Base-by-base conservation (phyloP, 768 basidiomycete species). In the Suillus discolor region DNA sequence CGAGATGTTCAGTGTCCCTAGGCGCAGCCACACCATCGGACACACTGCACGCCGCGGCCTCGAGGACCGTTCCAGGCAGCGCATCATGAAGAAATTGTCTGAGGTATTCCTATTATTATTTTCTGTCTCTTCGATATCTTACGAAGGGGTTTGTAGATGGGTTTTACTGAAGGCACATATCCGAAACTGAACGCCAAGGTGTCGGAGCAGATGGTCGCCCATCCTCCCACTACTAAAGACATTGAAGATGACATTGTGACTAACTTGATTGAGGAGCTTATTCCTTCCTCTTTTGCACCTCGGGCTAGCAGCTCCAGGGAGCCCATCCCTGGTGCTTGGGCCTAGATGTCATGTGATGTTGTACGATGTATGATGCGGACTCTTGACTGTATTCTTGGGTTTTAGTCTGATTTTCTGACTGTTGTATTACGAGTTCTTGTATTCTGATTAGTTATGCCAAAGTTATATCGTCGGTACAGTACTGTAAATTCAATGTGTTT, bases 171-270 rank as follows among this genome's bases (percentile, higher is more conserved):
- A 63, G 78, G 78, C 57, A 80, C 82, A 20, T 82, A 88, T 73
- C 87, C 89, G 44, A 79, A 79, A 31, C 75, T 91, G 66, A 76
- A 78, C 6, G 75, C 73, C 1, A 86, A 82, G 72, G 82, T 91
- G 68, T 81, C 79, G 71, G 75, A 79, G 20, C 82, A 84, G 68
- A 68, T 91, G 65, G 83, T 82, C 13, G 64, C 66, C n/a, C 78
- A 77, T 65, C 67, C 76, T 23, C 68, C 72, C n/a, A 68, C 83
- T 12, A 79, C 78, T 31, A 87, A 85, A 69, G 89, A 89, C 12
- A 75, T 74, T 1, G 89, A 91, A 72, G 89, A 90, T 69, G 84
- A 89, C 63, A 84, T 90, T 62, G 86, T 89, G 39, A 89, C 87
- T 15, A 85, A 80, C 7, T 68, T 91, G 68, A 74, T 90, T 55